These are phyloP conservation scores for Linaria vulgaris DNA, from an alignment of 257 asterid genomes.

Conservation along the genomic window DNA sequence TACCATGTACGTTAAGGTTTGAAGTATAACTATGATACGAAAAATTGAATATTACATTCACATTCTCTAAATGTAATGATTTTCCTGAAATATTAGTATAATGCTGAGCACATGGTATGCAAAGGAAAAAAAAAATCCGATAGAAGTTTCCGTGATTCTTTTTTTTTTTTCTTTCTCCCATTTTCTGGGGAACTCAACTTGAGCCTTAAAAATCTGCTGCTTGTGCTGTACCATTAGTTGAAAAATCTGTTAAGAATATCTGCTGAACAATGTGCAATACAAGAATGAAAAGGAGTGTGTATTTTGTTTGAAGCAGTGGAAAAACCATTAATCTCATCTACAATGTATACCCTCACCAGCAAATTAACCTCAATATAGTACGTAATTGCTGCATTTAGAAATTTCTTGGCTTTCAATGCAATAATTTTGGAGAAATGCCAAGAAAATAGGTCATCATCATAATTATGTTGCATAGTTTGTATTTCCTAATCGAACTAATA, in stretches of 20 bases:
- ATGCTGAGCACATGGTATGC: too few relatives aligned
- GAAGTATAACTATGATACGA: too few relatives aligned
- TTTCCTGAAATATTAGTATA: too few relatives aligned
- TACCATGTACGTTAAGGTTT: too few relatives aligned
- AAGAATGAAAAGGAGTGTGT: neutral
- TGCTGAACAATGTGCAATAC: neutral
- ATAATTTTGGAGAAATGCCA: constrained; percentile 2
- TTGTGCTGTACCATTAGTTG: neutral
- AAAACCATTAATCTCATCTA: neutral
- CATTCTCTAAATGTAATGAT: too few relatives aligned
- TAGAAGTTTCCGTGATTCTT: too few relatives aligned
- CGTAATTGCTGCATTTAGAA: neutral
- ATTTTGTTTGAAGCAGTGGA: neutral
- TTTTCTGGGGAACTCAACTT: too few relatives aligned
- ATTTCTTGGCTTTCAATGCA: constrained; percentile 11
- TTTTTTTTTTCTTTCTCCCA: too few relatives aligned
- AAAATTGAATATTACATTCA: too few relatives aligned
- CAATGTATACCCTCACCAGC: neutral
- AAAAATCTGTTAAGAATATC: neutral
- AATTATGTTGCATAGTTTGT: constrained; percentile 11
- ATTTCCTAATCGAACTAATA: constrained; percentile 8
- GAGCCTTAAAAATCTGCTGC: constrained; percentile 16
- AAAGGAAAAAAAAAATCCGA: too few relatives aligned
- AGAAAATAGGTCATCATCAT: constrained; percentile 8
- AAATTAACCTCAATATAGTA: neutral